Percentiles rank a stretch among this genome's conserved stretches.
Evolutionary conservation across 1,284 basidiomycete genomes (phyloP).

Genomic region (Ceratobasidium sp.): DNA sequence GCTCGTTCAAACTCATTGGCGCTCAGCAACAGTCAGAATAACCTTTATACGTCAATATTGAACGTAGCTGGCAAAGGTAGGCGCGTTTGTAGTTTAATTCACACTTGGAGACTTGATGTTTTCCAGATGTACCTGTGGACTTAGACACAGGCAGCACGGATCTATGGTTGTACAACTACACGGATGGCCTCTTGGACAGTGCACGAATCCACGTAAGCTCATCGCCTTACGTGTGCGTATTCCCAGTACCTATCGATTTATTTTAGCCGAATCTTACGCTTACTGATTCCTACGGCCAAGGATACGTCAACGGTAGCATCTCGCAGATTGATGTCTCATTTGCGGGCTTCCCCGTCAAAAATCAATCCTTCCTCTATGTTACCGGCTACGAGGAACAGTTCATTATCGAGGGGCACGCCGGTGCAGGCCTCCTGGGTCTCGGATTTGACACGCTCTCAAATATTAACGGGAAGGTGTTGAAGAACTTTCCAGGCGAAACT

Average conservation of each 20-base stretch:
- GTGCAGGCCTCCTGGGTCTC: slow-evolving; percentile 19
- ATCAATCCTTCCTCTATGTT: slow-evolving; percentile 33
- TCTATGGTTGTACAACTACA: slow-evolving; percentile 34
- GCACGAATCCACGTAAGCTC: slow-evolving; percentile 15
- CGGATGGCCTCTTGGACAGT: slow-evolving; percentile 13
- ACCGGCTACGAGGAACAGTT: not conserved
- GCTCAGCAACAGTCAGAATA: not conserved
- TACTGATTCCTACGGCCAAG: slow-evolving; percentile 15
- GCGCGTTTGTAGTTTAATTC: not conserved
- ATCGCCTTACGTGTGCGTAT: not conserved
- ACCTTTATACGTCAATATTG: slow-evolving; percentile 1
- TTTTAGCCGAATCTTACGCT: not conserved
- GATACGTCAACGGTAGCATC: slow-evolving; percentile 15
- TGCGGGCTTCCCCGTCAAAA: slow-evolving; percentile 18
- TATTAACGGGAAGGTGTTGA: not conserved
- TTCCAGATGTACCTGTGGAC: slow-evolving; percentile 13
- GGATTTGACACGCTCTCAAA: slow-evolving; percentile 27
- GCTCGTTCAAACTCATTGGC: not conserved
- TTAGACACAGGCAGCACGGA: slow-evolving; percentile 37
- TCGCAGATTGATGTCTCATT: slow-evolving; percentile 17
- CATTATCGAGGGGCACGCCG: slow-evolving; percentile 6
- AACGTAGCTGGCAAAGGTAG: slow-evolving; percentile 30
- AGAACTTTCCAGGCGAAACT: not conserved
- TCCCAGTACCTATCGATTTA: not conserved
- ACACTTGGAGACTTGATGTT: too few relatives aligned